These are phyloP conservation scores for Mycena albidolilacea DNA, from an alignment of 768 basidiomycete species.

Conservation along the genomic window DNA sequence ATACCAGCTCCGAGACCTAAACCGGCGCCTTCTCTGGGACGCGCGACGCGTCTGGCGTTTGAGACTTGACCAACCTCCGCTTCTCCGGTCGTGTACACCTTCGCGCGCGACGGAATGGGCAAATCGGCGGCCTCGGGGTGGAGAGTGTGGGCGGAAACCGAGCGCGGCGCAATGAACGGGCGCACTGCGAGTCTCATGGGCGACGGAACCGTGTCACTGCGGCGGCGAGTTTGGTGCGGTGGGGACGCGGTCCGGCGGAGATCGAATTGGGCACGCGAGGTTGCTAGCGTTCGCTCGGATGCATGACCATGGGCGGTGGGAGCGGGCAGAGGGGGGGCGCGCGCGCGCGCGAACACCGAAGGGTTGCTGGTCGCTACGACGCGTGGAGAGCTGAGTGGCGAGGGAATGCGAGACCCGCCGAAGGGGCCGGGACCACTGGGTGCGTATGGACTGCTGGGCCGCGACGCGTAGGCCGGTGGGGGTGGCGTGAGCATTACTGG, in stretches of 20 bases:
- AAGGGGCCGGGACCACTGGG: neutral
- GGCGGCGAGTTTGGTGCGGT: constrained; percentile 11
- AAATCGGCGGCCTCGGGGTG: constrained; percentile 19
- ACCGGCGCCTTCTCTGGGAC: constrained; percentile 10
- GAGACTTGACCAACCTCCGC: neutral
- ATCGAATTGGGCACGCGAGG: constrained; percentile 16
- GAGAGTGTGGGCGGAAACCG: constrained; percentile 38
- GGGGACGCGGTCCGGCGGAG: constrained; percentile 10
- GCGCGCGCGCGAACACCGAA: neutral
- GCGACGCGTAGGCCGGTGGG: constrained; percentile 38
- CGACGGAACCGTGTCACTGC: constrained; percentile 20
- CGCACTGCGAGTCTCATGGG: constrained; percentile 27
- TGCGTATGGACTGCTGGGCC: constrained; percentile 27
- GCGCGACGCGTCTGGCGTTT: constrained; percentile 24
- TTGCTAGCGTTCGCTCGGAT: neutral
- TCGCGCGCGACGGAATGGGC: constrained; percentile 32
- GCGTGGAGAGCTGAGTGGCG: constrained; percentile 29
- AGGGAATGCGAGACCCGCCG: constrained; percentile 23
- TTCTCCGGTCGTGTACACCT: constrained; percentile 28
- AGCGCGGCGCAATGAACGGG: constrained; percentile 33
- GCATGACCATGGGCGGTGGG: neutral
- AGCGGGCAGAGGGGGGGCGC: constrained; percentile 14
- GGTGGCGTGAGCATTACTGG: constrained; percentile 33
- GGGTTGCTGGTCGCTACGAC: constrained; percentile 15
- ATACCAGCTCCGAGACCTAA: constrained; percentile 19